Percentiles rank a stretch among this genome's conserved stretches.
phyloP scores from a whole-genome alignment of 106 monocot genomes.

The Dioscorea dumetorum region DNA sequence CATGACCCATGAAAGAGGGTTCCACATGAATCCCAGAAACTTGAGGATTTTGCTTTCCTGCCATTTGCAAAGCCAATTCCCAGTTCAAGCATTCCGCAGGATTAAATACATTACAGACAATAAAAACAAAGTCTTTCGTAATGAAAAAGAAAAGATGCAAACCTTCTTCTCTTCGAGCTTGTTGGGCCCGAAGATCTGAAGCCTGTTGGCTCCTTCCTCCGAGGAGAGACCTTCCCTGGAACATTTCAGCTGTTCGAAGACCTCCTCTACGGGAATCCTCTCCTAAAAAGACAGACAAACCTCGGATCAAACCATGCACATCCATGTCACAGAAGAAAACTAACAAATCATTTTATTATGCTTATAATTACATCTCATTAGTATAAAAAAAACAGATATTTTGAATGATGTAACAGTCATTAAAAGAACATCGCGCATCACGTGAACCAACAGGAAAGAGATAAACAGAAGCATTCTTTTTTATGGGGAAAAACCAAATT shows the following conservation, averaged over 20 bases:
- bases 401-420: no score
- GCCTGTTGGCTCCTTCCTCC: slow-evolving; percentile 22
- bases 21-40: slow-evolving; percentile 93
- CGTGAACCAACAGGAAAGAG: no score
- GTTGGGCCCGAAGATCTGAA: slow-evolving; percentile 42
- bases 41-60: slow-evolving; percentile 70
- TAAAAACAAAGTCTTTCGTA: neutral
- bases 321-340: no score
- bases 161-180: slow-evolving; percentile 52
- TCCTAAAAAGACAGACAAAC: neutral
- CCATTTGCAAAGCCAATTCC: neutral
- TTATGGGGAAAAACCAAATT: no score
- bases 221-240: slow-evolving; percentile 12
- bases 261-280: slow-evolving; percentile 22
- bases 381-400: no score
- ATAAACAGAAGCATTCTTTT: no score
- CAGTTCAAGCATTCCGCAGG: neutral
- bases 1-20: slow-evolving; percentile 90
- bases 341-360: no score
- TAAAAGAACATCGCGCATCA: no score
- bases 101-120: neutral
- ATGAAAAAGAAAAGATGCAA: neutral
- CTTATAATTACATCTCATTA: no score
- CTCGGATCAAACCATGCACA: no score
- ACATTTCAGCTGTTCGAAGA: slow-evolving; percentile 25